A percentile compares a stretch with the other conserved stretches of the same genome.
These are phyloP conservation scores for Aspergillus vadensis DNA, from an alignment of 2,329 filamentous ascomycete species.

Conservation along the genomic window DNA sequence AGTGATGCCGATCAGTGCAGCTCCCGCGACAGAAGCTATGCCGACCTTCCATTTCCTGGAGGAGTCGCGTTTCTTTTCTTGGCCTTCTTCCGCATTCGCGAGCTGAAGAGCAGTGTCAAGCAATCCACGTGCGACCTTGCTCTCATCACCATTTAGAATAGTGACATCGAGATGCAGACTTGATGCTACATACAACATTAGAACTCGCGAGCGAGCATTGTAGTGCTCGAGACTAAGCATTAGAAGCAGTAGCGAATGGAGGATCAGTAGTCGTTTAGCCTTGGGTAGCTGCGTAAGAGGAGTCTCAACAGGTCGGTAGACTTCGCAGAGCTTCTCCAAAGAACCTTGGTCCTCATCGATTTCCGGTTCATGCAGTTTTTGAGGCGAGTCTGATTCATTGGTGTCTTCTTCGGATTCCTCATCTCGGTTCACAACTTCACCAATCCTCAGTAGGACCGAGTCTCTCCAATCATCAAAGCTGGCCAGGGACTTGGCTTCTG, in stretches of 20 bases:
- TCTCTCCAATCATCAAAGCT: slow-evolving; percentile 82
- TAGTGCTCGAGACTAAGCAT: slow-evolving; percentile 78
- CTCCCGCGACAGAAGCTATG: slow-evolving; percentile 82
- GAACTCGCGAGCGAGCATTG: slow-evolving; percentile 69
- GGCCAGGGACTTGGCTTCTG: slow-evolving; percentile 61
- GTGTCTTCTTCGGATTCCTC: slow-evolving; percentile 47
- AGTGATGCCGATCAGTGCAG: slow-evolving; percentile 81
- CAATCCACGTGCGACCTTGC: slow-evolving; percentile 72
- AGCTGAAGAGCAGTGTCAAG: slow-evolving; percentile 75
- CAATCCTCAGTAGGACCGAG: slow-evolving; percentile 67
- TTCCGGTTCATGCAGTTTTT: slow-evolving; percentile 24
- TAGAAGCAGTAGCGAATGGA: slow-evolving; percentile 72
- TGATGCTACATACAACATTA: slow-evolving; percentile 70
- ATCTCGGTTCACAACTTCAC: slow-evolving; percentile 64
- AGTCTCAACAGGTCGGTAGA: slow-evolving; percentile 64
- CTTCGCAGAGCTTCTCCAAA: slow-evolving; percentile 31
- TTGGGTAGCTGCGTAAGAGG: slow-evolving; percentile 49
- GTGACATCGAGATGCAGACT: slow-evolving; percentile 69
- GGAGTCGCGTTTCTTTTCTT: slow-evolving; percentile 66
- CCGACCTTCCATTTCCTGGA: slow-evolving; percentile 78
- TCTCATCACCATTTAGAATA: slow-evolving; percentile 70
- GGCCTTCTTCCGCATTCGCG: slow-evolving; percentile 74
- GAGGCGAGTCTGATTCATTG: slow-evolving; percentile 32
- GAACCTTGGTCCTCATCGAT: slow-evolving; percentile 29
- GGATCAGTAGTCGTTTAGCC: slow-evolving; percentile 61